Evolutionary conservation across 73 alveolate genomes (phyloP).

Genomic region (Stentor coeruleus): DNA sequence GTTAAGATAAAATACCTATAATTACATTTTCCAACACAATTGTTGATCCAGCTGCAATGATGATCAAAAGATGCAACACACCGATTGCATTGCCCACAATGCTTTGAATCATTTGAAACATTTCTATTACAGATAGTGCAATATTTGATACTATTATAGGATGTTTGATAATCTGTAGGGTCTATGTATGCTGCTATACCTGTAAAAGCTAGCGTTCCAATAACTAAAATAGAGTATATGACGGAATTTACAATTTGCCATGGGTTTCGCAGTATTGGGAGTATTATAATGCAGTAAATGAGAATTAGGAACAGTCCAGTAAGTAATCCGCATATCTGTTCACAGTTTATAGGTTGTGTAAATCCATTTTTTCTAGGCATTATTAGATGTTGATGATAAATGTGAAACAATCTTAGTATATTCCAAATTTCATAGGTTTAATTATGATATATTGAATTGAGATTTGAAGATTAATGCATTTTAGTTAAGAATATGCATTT

Average conservation of each 20-base stretch:
- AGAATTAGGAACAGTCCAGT: not conserved
- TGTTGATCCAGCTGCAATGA: slow-evolving; percentile 70
- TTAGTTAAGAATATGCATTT: not conserved
- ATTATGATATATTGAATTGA: no score
- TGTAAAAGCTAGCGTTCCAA: not conserved
- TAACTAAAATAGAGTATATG: not conserved
- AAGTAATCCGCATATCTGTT: not conserved
- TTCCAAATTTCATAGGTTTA: not conserved
- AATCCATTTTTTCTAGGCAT: not conserved
- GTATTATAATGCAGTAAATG: not conserved
- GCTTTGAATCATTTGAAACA: slow-evolving; percentile 60
- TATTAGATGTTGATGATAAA: not conserved
- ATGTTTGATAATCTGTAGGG: not conserved
- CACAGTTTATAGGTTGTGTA: not conserved
- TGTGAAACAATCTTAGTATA: not conserved
- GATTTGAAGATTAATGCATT: not conserved
- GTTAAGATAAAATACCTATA: slow-evolving; percentile 41
- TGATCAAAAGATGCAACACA: slow-evolving; percentile 68
- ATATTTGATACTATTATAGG: not conserved
- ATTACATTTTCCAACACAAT: slow-evolving; percentile 66
- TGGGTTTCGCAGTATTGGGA: not conserved
- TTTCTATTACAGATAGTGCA: slow-evolving; percentile 55
- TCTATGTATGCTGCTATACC: not conserved
- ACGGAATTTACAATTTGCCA: not conserved
- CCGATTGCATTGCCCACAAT: slow-evolving; percentile 53